Evolutionary conservation across 129 eudicot genomes (phyloP), one percentile per base, ranked within the genome.

Genomic region (Flaveria robusta): DNA sequence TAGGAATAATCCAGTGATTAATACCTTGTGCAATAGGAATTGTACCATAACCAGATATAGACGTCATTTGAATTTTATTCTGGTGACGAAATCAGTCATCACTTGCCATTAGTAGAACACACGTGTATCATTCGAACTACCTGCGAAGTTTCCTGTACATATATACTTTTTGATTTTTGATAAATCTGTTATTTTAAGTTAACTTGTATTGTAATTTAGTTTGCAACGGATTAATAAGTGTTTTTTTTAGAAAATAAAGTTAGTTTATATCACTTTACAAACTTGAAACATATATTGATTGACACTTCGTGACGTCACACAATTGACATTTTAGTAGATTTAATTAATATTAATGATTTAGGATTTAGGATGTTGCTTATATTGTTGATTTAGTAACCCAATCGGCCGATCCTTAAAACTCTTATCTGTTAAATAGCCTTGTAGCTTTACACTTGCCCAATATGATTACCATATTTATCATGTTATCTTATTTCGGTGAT

Each of bases 51-150:
- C 15, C 9, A 58, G 66, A 37, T 67, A 34, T 76, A 66, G 68
- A 77, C 50, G 64, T 29, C 65, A 75, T 64, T 29, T 64, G 50
- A 9, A 47, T 75, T 47, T 47, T 75, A 49, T 64, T 75, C 9
- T 7, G 19, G 18, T 75, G 72, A 75, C 79, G 50, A 9, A 75
- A 20, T 7, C 5, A 22, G 63, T 55, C 29, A 23, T 2, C 16
- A 22, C 16, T 56, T 56, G 29, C 12, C 29, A 56, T 56, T n/a
- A 20, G 11, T 22, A 22, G 22, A 56, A 20, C 64, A 9, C 29
- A 56, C 12, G 29, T 56, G 31, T 22, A 22, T 20, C 27, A 22
- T 56, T 56, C 27, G 64, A 56, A 56, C 4, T 20, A 22, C 29
- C 15, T 20, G 31, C 16, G 64, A 56, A 56, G 64, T 56, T 56